phyloP scores from a whole-genome alignment of 768 basidiomycete genomes.

The Amanita subjunquillea region DNA sequence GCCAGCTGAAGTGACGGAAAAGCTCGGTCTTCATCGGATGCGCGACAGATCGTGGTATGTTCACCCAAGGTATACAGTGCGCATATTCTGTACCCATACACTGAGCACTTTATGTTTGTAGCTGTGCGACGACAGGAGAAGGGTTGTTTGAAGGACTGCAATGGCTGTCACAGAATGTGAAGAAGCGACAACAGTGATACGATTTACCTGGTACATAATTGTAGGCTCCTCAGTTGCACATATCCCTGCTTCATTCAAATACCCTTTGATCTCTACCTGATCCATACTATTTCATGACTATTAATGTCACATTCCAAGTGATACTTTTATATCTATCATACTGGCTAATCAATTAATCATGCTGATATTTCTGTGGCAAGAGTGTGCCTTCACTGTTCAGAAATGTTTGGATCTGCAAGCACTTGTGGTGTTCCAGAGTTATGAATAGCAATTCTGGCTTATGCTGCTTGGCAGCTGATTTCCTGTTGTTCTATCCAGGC shows the following conservation, averaged over 20 bases:
- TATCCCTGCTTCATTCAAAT: constrained; percentile 17
- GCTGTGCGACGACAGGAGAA: constrained; percentile 94
- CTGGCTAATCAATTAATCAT: no score
- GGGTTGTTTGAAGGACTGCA: constrained; percentile 95
- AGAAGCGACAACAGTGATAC: constrained; percentile 68
- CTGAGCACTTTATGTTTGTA: constrained; percentile 19
- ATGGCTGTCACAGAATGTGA: constrained; percentile 96
- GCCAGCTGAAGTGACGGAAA: constrained; percentile 98
- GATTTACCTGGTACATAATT: neutral
- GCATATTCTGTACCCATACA: neutral
- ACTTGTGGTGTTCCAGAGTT: no score
- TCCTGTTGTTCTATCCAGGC: no score
- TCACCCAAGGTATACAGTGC: constrained; percentile 74
- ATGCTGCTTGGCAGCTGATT: no score
- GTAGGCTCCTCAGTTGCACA: constrained; percentile 12
- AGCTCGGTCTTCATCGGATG: constrained; percentile 91
- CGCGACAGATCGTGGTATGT: constrained; percentile 98
- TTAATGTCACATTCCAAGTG: constrained; percentile 7
- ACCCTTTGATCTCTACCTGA: constrained; percentile 19
- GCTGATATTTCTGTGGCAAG: no score
- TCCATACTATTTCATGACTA: constrained; percentile 9
- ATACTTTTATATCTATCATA: neutral
- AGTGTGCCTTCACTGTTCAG: no score
- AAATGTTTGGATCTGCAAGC: no score
- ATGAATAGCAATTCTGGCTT: no score